Evolutionary conservation across 306 rosid genomes (phyloP).

Genomic region (peach (Prunus persica)): DNA sequence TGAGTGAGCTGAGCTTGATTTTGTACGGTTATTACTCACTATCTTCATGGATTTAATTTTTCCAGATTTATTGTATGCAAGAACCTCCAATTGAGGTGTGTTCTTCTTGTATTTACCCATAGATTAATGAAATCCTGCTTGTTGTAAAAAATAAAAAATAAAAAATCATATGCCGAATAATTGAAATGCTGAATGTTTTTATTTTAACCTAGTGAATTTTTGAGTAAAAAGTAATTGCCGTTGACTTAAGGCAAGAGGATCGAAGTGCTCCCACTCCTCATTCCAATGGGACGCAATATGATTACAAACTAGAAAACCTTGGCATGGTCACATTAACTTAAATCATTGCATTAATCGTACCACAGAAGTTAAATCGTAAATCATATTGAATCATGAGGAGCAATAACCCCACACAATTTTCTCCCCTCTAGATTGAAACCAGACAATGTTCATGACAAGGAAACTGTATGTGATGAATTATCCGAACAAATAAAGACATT

Average conservation of each 20-base stretch:
- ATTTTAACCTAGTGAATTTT: background rate
- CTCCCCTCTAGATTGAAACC: background rate
- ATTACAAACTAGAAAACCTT: slow-evolving; percentile 2
- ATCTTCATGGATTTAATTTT: too few species aligned
- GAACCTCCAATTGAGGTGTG: too few species aligned
- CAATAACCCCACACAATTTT: background rate
- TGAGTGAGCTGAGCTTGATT: too few species aligned
- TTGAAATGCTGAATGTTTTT: background rate
- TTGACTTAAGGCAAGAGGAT: background rate
- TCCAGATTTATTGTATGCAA: too few species aligned
- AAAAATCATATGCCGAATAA: too few species aligned
- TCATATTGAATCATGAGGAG: slow-evolving; percentile 4
- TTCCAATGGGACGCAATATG: slow-evolving; percentile 9
- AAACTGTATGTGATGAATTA: background rate
- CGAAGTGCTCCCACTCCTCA: background rate
- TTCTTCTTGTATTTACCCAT: too few species aligned
- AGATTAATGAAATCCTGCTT: too few species aligned
- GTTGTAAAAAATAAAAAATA: too few species aligned
- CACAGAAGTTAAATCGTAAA: background rate
- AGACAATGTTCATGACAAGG: background rate
- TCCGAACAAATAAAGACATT: background rate
- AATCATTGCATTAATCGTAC: background rate
- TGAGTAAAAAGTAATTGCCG: background rate
- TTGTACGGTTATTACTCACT: too few species aligned
- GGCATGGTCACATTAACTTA: background rate